These are phyloP conservation scores for Lasiosphaeris hirsuta DNA, from an alignment of 495 filamentous ascomycete genomes.

Conservation along the genomic window DNA sequence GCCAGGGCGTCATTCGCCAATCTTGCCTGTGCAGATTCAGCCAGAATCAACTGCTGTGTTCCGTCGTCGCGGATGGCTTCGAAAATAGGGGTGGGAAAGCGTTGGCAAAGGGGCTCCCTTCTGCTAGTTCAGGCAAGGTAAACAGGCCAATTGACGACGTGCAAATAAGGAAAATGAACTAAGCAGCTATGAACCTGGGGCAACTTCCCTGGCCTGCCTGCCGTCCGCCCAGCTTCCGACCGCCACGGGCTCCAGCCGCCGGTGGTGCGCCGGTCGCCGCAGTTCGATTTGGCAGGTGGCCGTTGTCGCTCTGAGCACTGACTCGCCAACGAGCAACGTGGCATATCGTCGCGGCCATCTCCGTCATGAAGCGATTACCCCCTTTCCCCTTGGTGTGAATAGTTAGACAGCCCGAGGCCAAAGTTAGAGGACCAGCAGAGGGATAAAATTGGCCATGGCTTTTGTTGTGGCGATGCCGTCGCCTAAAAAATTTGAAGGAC, in stretches of 20 bases:
- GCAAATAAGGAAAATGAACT: neutral
- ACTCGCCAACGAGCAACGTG: slow-evolving; percentile 32
- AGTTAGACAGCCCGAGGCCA: neutral
- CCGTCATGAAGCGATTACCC: slow-evolving; percentile 3
- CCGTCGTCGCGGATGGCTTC: neutral
- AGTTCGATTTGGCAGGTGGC: slow-evolving; percentile 28
- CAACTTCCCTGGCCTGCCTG: neutral
- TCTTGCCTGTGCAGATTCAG: slow-evolving; percentile 19
- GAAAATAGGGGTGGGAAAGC: neutral
- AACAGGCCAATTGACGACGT: neutral
- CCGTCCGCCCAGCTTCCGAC: neutral
- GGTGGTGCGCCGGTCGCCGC: slow-evolving; percentile 19
- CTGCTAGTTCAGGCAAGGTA: neutral
- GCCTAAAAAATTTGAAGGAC: neutral
- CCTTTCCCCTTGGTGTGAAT: slow-evolving; percentile 3
- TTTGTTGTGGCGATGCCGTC: no score
- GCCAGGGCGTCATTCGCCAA: slow-evolving; percentile 10
- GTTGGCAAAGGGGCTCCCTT: neutral
- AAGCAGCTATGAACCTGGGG: slow-evolving; percentile 3
- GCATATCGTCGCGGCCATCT: slow-evolving; percentile 21
- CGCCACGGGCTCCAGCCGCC: slow-evolving; percentile 3
- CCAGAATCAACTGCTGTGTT: slow-evolving; percentile 10
- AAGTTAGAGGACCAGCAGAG: neutral
- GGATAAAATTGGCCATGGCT: no score
- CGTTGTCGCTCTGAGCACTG: slow-evolving; percentile 18